These are phyloP conservation scores for Tillandsia leiboldiana DNA, from an alignment of 176 grass and related monocot species.

Conservation along the genomic window DNA sequence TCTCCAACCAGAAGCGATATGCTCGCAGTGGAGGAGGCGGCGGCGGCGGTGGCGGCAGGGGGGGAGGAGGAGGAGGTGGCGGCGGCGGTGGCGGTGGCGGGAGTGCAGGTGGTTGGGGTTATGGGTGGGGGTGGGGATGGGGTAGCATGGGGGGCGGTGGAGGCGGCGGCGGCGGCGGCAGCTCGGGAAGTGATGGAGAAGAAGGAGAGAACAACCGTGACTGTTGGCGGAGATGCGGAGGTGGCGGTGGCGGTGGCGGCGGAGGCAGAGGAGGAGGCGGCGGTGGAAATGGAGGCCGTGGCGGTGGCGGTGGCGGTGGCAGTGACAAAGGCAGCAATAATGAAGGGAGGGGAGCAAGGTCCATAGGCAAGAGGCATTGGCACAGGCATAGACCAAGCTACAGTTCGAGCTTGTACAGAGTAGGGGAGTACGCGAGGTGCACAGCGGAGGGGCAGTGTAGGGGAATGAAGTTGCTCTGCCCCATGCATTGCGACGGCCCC, in stretches of 20 bases:
- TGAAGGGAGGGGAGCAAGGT: not conserved
- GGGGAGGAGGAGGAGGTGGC: slow-evolving; percentile 12
- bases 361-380: not conserved
- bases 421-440: slow-evolving; percentile 80
- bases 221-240: not conserved
- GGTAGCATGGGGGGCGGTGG: slow-evolving; percentile 22
- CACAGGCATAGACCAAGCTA: slow-evolving; percentile 40
- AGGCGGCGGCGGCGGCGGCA: not conserved
- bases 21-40: not conserved
- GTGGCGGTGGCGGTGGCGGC: not conserved
- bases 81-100: slow-evolving; percentile 19
- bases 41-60: slow-evolving; percentile 18
- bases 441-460: slow-evolving; percentile 41
- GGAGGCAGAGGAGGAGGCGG: not conserved
- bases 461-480: slow-evolving; percentile 66
- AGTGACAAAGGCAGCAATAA: not conserved
- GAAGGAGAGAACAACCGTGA: not conserved
- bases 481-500: slow-evolving; percentile 76
- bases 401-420: slow-evolving; percentile 60
- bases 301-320: not conserved
- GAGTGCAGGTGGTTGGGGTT: slow-evolving; percentile 15
- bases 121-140: slow-evolving; percentile 29
- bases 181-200: not conserved
- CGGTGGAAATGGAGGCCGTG: not conserved
- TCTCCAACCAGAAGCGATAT: slow-evolving; percentile 18